Percentiles rank a stretch among this genome's conserved stretches.
These are phyloP conservation scores for Phlyctochytrium planicorne DNA, from an alignment of 192 early-diverging fungal genomes.

Conservation along the genomic window DNA sequence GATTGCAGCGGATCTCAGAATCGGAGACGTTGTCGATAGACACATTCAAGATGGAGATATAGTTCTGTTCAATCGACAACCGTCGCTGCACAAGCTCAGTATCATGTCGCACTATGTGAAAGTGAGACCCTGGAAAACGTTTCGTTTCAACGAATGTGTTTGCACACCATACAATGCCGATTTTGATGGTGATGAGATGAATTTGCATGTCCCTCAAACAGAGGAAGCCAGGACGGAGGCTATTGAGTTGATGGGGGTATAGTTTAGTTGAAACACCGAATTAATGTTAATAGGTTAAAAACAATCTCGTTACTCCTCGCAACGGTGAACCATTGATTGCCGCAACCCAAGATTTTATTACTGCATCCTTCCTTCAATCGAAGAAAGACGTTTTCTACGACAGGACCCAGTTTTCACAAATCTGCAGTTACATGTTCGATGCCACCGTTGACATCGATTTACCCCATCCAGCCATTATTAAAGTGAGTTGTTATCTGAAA, in stretches of 20 bases:
- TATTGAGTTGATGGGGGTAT: slow-evolving; percentile 88
- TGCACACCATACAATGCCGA: slow-evolving; percentile 99
- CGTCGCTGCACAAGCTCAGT: slow-evolving; percentile 92
- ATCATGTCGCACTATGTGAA: slow-evolving; percentile 97
- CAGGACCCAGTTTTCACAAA: slow-evolving; percentile 88
- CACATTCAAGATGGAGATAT: slow-evolving; percentile 92
- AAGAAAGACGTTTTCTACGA: slow-evolving; percentile 94
- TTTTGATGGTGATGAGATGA: slow-evolving; percentile 99
- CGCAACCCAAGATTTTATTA: slow-evolving; percentile 99
- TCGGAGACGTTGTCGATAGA: slow-evolving; percentile 95
- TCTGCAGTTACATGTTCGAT: slow-evolving; percentile 90
- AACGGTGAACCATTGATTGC: slow-evolving; percentile 98
- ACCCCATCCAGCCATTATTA: slow-evolving; percentile 89
- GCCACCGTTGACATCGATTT: slow-evolving; percentile 80
- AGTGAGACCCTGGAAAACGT: slow-evolving; percentile 94
- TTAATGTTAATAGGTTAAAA: slow-evolving; percentile 61
- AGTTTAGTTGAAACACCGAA: not conserved
- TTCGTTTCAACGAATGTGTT: slow-evolving; percentile 99
- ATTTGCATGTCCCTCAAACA: slow-evolving; percentile 98
- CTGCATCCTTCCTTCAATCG: slow-evolving; percentile 89
- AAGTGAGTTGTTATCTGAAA: slow-evolving; percentile 45
- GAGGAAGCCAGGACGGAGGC: slow-evolving; percentile 98
- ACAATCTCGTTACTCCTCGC: slow-evolving; percentile 96
- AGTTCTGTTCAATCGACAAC: slow-evolving; percentile 98
- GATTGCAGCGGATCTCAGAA: slow-evolving; percentile 69